Evolutionary conservation across 2,329 filamentous ascomycete species (phyloP), one percentile per base, ranked within the genome.

Genomic region (Ophiostoma piceae): DNA sequence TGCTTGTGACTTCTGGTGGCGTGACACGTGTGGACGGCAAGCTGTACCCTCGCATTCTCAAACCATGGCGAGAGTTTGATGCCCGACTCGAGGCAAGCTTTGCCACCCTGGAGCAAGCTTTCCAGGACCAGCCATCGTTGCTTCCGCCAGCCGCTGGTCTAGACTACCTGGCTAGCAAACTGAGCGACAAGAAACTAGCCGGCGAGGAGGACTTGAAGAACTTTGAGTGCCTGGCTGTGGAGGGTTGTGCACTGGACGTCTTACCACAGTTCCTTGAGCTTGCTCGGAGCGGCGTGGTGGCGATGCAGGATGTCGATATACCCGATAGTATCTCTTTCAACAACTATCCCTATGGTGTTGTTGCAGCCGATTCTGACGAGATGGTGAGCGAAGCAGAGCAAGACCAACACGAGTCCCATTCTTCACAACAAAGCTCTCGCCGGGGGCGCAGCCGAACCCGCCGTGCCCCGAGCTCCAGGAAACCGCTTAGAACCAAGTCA

Each of bases 191-290:
- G 16, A 22, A n/a, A 19, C 60, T 71, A 26, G 70, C 70, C 8
- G 62, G 70, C 35, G 68, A 69, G 35, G 60, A 71, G 6, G 70
- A 71, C 47, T 29, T 71, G 26, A 69, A 62, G n/a, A 62, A 22
- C 3, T 71, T 71, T 68, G 68, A 71, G 39, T 71, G 39, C n/a
- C 35, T 69, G 35, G 66, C 68, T 22, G 68, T 71, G 16, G 68
- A 71, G 22, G n/a, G 47, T 2, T 54, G 47, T 9, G 47, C 22
- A 19, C 47, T 54, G 5, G 47, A 54, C 22, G 47, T 54, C 9
- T n/a, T 54, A 8, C 16, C 16, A 2, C 68, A 16, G 14, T 62
- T 71, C 14, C 39, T 69, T 22, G 68, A 68, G 29, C 67, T 71
- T 74, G 43, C 77, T 54, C 7, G 71, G 12, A 37, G 7, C 35